Conservation (phyloP, 2,329 filamentous ascomycete species). For the Septoria linicola region DNA sequence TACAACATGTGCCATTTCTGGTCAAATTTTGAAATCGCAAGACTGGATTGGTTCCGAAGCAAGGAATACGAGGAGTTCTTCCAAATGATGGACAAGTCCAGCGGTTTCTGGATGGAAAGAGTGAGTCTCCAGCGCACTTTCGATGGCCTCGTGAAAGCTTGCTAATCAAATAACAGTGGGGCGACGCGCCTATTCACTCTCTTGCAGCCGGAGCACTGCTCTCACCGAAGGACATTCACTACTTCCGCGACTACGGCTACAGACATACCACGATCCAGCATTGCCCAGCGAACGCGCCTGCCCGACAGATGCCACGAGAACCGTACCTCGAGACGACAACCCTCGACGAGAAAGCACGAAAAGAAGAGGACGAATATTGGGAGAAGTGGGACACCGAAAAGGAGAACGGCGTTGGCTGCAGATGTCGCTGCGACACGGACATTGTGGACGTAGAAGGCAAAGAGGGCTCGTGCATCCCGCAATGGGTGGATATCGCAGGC, state of each 20-base stretch:
- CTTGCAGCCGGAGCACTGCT: constrained; percentile 89
- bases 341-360: constrained; percentile 68
- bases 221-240: constrained; percentile 81
- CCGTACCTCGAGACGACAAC: constrained; percentile 61
- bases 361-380: constrained; percentile 96
- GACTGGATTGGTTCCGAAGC: constrained; percentile 92
- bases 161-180: constrained; percentile 69
- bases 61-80: constrained; percentile 98
- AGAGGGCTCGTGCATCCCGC: constrained; percentile 87
- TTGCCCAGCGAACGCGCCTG: constrained; percentile 91
- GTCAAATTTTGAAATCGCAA: constrained; percentile 99
- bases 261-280: constrained; percentile 98
- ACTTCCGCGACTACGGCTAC: constrained; percentile 98
- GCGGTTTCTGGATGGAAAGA: constrained; percentile 98
- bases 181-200: constrained; percentile 96
- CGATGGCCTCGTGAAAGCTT: constrained; percentile 29
- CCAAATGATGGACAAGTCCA: constrained; percentile 96
- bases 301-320: constrained; percentile 75
- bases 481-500: constrained; percentile 97
- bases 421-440: constrained; percentile 94
- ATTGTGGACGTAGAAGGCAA: constrained; percentile 98
- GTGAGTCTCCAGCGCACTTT: constrained; percentile 55
- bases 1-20: constrained; percentile 99
- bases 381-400: constrained; percentile 80
- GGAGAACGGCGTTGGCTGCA: constrained; percentile 94